Base-by-base conservation (phyloP, 2,329 filamentous ascomycete species). In the Colletotrichum magnum region DNA sequence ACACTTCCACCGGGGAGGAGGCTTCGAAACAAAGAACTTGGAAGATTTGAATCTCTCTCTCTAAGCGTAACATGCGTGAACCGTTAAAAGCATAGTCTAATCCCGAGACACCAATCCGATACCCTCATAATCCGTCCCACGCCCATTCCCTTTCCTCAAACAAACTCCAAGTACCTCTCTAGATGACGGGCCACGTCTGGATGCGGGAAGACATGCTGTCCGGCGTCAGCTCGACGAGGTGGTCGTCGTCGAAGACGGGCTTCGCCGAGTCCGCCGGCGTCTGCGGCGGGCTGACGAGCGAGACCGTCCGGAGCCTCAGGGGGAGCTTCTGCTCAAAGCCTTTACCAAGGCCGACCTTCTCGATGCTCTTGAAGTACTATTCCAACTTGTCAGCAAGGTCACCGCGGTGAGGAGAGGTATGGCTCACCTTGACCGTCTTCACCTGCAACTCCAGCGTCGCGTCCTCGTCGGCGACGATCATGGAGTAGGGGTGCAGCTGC, bases 391-490 rank as follows among this genome's bases (percentile, higher is more conserved):
- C n/a, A 64, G 62, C 32, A 26, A 41, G 12, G 21, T 32, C 10
- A 2, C 4, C 47, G n/a, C 4, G n/a, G 21, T 4, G 16, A 24
- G 28, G 6, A 36, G 32, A 36, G 32, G 32, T 10, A 2, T 36
- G 9, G 9, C 73, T 56, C 73, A 80, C 79, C 78, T 87, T 87
- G 71, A 91, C 89, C 0, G 89, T 91, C 81, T 91, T 91, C 56
- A 91, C 89, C 74, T 88, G 87, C 70, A 91, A 78, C 76, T 91
- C 89, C 28, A 90, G 79, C 0, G 89, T 91, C 6, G 89, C 89
- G 74, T 94, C 92, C 72, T 93, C 91, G 75, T 94, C 92, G 61
- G 91, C 92, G 16, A 94, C 91, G 58, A 94, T 88, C 83, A 94
- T 87, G 58, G 91, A 89, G 74, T 92, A 90, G 1, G 88, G 89